Percentiles rank a stretch among this genome's conserved stretches.
Conservation (phyloP, 306 rosid genomes). For the Cicer pinnatifidum region DNA sequence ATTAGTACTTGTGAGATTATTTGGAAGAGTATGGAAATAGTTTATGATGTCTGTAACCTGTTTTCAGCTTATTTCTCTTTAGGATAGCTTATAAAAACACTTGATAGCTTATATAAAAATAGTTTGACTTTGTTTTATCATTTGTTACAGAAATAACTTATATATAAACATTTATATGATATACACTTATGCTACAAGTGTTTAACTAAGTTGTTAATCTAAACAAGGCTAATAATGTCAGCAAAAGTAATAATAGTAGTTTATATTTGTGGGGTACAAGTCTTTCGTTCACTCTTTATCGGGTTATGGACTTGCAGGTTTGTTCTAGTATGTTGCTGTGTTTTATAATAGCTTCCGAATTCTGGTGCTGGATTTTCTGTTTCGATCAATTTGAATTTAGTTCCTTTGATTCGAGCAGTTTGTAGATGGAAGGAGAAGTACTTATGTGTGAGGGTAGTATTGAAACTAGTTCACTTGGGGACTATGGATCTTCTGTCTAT, state of each 20-base stretch:
- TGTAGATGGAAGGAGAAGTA: constrained; percentile 29
- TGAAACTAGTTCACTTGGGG: constrained; percentile 12
- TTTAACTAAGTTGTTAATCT: too few relatives aligned
- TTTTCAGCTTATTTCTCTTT: too few relatives aligned
- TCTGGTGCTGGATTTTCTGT: constrained; percentile 14
- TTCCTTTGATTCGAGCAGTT: neutral
- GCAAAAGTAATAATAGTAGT: constrained; percentile 1
- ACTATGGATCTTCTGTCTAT: constrained; percentile 11
- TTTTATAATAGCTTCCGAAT: neutral
- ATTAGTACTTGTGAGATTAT: too few relatives aligned
- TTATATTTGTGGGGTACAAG: neutral
- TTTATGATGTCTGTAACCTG: too few relatives aligned
- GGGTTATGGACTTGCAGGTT: neutral
- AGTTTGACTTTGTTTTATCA: too few relatives aligned
- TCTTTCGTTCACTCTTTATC: neutral
- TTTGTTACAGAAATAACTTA: too few relatives aligned
- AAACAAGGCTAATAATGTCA: neutral
- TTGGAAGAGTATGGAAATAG: too few relatives aligned
- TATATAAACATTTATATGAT: too few relatives aligned
- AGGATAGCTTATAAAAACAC: too few relatives aligned
- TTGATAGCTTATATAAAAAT: too few relatives aligned
- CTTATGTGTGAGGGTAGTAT: constrained; percentile 9
- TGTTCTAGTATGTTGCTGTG: neutral
- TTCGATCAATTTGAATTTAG: constrained; percentile 22
- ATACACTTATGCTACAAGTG: too few relatives aligned